phyloP scores from a whole-genome alignment of 2,329 filamentous ascomycete genomes.

The Parastagonospora avenae region DNA sequence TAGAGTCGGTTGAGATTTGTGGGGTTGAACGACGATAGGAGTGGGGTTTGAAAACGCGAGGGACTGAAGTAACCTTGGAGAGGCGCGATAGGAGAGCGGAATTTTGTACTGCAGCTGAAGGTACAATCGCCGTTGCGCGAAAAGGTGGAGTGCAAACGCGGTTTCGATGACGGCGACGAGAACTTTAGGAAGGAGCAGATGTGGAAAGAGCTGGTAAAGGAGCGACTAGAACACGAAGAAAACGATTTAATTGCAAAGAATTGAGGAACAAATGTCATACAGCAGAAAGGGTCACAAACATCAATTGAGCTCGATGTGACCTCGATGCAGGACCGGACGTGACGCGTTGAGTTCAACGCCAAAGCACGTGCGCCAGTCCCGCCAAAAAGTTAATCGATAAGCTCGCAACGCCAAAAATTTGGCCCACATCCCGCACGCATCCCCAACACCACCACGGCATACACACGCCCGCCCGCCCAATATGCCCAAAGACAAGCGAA shows the following conservation, averaged over 20 bases:
- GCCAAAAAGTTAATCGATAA: conserved; percentile 14
- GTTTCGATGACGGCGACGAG: neutral
- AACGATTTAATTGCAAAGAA: neutral
- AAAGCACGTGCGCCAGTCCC: conserved; percentile 22
- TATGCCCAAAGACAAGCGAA: conserved; percentile 55
- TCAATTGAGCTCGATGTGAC: neutral
- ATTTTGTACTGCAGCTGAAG: no score
- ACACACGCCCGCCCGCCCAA: conserved; percentile 14
- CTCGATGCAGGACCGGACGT: conserved; percentile 10
- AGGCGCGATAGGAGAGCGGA: no score
- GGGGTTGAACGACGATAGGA: no score
- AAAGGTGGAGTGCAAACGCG: no score
- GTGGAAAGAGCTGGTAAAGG: neutral
- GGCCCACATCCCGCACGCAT: conserved; percentile 15
- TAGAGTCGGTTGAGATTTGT: no score
- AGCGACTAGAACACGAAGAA: neutral
- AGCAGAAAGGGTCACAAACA: neutral
- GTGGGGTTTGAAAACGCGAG: no score
- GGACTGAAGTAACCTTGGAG: no score
- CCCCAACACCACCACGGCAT: conserved; percentile 5
- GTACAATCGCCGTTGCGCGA: no score
- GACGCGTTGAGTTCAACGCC: conserved; percentile 14
- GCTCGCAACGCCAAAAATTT: conserved; percentile 25
- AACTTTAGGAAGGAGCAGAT: neutral
- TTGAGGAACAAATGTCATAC: neutral